These are phyloP conservation scores for Rosa chinensis DNA, from an alignment of 306 rosid species.

Conservation along the genomic window DNA sequence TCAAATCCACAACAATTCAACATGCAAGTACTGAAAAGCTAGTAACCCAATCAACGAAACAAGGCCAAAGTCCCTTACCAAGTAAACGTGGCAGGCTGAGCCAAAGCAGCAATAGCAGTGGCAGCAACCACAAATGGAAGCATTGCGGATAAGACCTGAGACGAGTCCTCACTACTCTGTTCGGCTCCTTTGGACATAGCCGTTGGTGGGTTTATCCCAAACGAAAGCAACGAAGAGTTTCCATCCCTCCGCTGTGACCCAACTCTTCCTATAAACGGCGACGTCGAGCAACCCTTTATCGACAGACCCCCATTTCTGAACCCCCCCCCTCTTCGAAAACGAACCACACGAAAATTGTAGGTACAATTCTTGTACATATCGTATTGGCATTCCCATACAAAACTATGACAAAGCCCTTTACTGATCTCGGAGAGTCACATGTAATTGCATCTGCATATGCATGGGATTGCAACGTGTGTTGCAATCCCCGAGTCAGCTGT, in stretches of 20 bases:
- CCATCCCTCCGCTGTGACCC: slow-evolving; percentile 47
- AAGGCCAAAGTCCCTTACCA: slow-evolving; percentile 45
- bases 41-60: background rate
- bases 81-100: slow-evolving; percentile 87
- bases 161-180: slow-evolving; percentile 38
- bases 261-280: slow-evolving; percentile 48
- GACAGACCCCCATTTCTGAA: slow-evolving; percentile 30
- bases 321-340: slow-evolving; percentile 21
- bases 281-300: slow-evolving; percentile 55
- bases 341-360: slow-evolving; percentile 5
- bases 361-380: too few relatives aligned
- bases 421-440: too few relatives aligned
- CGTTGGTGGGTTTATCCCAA: slow-evolving; percentile 47
- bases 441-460: too few relatives aligned
- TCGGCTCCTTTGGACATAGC: slow-evolving; percentile 27
- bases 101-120: slow-evolving; percentile 84
- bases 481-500: too few relatives aligned
- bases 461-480: too few relatives aligned
- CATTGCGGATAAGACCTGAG: slow-evolving; percentile 72
- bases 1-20: slow-evolving; percentile 1
- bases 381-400: too few relatives aligned
- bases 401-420: too few relatives aligned
- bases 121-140: slow-evolving; percentile 93
- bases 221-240: slow-evolving; percentile 53
- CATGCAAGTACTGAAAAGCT: background rate